phyloP scores from a whole-genome alignment of 805 yeast species.

The Sugiyamaella floridensis region DNA sequence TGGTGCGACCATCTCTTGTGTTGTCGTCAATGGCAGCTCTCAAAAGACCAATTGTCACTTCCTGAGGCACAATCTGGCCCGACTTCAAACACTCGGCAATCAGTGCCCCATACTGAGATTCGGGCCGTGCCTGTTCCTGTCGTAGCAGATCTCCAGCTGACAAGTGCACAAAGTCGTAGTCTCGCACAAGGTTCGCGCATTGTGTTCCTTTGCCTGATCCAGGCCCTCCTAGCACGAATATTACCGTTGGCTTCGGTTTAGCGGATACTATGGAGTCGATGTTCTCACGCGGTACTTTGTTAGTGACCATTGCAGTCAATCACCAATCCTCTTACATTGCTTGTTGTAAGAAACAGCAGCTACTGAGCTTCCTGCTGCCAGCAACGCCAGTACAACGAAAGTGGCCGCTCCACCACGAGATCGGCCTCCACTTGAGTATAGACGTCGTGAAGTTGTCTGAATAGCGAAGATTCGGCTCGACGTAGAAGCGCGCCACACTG shows the following conservation, averaged over 20 bases:
- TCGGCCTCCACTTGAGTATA: neutral
- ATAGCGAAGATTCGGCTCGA: neutral
- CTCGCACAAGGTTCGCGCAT: constrained; percentile 74
- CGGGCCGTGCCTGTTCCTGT: constrained; percentile 80
- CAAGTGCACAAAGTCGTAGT: constrained; percentile 79
- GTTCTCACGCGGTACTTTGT: neutral
- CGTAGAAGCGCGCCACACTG: neutral
- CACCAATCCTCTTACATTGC: neutral
- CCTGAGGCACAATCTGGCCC: constrained; percentile 91
- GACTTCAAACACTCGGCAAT: constrained; percentile 79
- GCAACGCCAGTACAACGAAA: neutral
- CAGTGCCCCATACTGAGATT: constrained; percentile 76
- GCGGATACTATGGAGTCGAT: neutral
- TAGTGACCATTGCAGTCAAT: neutral
- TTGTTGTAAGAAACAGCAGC: neutral
- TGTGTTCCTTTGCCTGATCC: constrained; percentile 98
- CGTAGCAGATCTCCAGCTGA: constrained; percentile 96
- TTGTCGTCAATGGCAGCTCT: constrained; percentile 64
- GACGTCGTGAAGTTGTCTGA: neutral
- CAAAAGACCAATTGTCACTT: constrained; percentile 76
- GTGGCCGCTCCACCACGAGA: neutral
- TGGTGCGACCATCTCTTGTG: constrained; percentile 42
- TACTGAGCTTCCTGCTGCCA: neutral
- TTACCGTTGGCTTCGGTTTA: constrained; percentile 50
- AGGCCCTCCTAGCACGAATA: constrained; percentile 94